Base-by-base conservation (phyloP, 768 basidiomycete genomes). In the Neoboletus magnificus region DNA sequence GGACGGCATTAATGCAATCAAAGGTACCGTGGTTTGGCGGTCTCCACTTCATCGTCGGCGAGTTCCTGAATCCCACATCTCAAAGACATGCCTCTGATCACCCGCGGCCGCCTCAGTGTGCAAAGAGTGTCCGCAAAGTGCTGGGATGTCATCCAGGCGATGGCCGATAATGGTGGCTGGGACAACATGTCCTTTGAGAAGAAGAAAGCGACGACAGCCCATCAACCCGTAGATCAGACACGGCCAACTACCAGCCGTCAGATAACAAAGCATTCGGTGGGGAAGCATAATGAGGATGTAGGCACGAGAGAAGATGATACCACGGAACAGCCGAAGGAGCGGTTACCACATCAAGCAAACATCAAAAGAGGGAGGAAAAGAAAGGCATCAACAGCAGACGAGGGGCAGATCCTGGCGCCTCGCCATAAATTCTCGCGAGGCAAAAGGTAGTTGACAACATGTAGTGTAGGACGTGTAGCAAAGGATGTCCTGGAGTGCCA, bases 141-240 rank as follows among this genome's bases (percentile, higher is more conserved):
- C 4, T 96, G 86, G 81, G 73, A 78, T 29, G 79, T 81, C 1
- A 78, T 94, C 11, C 64, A 74, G 18, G 58, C 69, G 49, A 68
- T 98, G 48, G 87, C 91, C 0, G 77, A 82, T 50, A 78, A 73
- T 29, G 93, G 93, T 1, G 93, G 93, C 1, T 96, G 91, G 89
- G 85, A 87, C 20, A 76, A 76, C 1, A 59, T 79, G 50, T 67
- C 78, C 50, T 61, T 80, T 4, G 75, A 71, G 51, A 70, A 67
- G 51, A 76, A 71, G 67, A 75, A 73, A 56, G 12, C n/a, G 6
- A 20, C 48, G 44, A 59, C 58, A 48, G 16, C 35, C 1, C 52
- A 11, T 35, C 44, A 23, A 29, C 30, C 43, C 30, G 37, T 27
- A 15, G 46, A 50, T 23, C 40, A 54, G 40, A 20, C 46, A 23